Percentiles rank a stretch among this genome's conserved stretches.
phyloP scores from a whole-genome alignment of 2,329 filamentous ascomycete species.

The Penicillium sclerotiorum region DNA sequence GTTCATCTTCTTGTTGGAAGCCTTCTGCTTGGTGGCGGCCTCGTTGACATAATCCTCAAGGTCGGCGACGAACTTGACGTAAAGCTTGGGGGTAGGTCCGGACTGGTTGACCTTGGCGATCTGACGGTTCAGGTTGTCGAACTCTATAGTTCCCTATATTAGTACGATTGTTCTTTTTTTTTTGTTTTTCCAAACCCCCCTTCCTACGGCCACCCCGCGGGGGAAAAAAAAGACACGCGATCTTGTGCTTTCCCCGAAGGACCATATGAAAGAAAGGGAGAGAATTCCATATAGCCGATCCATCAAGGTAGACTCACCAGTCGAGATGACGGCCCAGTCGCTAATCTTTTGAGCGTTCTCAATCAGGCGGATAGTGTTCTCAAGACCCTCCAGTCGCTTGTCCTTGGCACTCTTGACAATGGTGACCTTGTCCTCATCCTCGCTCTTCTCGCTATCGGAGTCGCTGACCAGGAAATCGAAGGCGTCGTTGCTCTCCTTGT shows the following conservation, averaged over 20 bases:
- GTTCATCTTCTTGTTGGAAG: constrained; percentile 98
- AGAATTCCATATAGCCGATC: no score
- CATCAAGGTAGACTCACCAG: constrained; percentile 62
- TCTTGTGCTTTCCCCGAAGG: no score
- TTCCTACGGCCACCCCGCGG: not conserved
- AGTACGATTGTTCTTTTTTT: constrained; percentile 12
- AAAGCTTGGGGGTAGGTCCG: constrained; percentile 82
- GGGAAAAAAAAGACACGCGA: no score
- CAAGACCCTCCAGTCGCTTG: constrained; percentile 92
- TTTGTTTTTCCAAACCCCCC: not conserved
- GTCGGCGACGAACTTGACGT: constrained; percentile 90
- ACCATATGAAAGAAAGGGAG: no score
- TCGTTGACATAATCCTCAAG: constrained; percentile 95
- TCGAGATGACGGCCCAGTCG: constrained; percentile 92
- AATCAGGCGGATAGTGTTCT: constrained; percentile 84
- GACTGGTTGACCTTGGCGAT: constrained; percentile 75
- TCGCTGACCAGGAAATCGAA: constrained; percentile 80
- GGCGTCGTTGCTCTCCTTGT: constrained; percentile 67
- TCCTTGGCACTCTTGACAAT: constrained; percentile 97
- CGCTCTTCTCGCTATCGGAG: constrained; percentile 77
- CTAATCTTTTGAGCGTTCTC: constrained; percentile 97
- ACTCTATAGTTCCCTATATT: constrained; percentile 61
- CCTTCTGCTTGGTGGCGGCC: constrained; percentile 92
- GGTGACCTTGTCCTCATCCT: constrained; percentile 81
- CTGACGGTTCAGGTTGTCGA: constrained; percentile 90